A percentile compares a stretch with the other conserved stretches of the same genome.
These are phyloP conservation scores for Phytophthora aleatoria DNA, from an alignment of 352 stramenopile species.

Conservation along the genomic window DNA sequence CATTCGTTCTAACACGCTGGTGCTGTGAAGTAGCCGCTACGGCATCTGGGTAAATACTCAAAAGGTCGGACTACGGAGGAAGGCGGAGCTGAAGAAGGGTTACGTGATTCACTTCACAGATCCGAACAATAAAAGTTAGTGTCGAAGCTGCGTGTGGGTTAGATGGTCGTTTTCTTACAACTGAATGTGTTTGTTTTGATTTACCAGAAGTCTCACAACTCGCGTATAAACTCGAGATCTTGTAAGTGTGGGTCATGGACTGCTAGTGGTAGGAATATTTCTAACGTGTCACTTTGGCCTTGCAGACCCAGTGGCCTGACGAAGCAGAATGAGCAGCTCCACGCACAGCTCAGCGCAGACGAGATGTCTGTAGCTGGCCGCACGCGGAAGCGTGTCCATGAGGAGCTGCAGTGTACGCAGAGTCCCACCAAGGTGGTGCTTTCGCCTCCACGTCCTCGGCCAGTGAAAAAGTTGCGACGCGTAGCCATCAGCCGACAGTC, in stretches of 20 bases:
- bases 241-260: conserved; percentile 42
- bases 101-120: conserved; percentile 58
- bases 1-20: not conserved
- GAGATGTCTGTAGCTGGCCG: conserved; percentile 23
- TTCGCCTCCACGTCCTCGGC: conserved; percentile 18
- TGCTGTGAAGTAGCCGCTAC: conserved; percentile 42
- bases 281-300: conserved; percentile 2
- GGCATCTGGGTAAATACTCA: conserved; percentile 59
- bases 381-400: conserved; percentile 32
- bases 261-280: not conserved
- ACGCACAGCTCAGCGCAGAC: conserved; percentile 28
- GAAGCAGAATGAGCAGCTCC: conserved; percentile 21
- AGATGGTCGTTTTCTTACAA: not conserved
- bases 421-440: conserved; percentile 21
- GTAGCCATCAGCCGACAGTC: conserved; percentile 11
- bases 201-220: conserved; percentile 26
- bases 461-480: conserved; percentile 26
- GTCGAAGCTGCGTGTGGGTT: not conserved
- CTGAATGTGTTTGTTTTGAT: not conserved
- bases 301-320: conserved; percentile 38
- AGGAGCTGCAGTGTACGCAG: conserved; percentile 37
- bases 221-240: conserved; percentile 60
- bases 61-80: conserved; percentile 38
- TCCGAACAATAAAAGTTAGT: conserved; percentile 32
- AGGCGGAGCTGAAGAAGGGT: conserved; percentile 33